Evolutionary conservation across 441 rosid genomes (phyloP).

Genomic region (Populus trichocarpa): DNA sequence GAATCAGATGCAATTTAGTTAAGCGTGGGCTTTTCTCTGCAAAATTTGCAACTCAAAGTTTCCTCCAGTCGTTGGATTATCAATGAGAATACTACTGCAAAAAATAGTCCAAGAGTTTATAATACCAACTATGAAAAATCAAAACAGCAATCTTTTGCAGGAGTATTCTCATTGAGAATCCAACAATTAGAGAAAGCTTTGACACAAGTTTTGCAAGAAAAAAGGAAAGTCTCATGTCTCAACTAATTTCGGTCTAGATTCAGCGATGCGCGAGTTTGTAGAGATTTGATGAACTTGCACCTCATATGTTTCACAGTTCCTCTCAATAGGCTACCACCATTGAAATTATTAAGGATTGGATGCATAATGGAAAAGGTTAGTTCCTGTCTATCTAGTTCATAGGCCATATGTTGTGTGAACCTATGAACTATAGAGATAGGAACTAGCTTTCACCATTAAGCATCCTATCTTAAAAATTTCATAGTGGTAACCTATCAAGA

Average conservation of each 20-base stretch:
- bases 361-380: too few relatives aligned
- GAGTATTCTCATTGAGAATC: too few relatives aligned
- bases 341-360: background rate
- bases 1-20: background rate
- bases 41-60: conserved; percentile 46
- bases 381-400: too few relatives aligned
- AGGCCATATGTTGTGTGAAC: too few relatives aligned
- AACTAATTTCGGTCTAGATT: too few relatives aligned
- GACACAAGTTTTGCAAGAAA: too few relatives aligned
- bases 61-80: conserved; percentile 34
- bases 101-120: conserved; percentile 5
- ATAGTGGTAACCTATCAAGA: background rate
- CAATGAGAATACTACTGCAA: conserved; percentile 57
- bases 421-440: background rate
- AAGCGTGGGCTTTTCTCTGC: conserved; percentile 31
- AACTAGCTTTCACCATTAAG: background rate
- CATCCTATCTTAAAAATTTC: background rate
- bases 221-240: background rate
- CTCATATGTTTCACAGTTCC: too few relatives aligned
- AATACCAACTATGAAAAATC: background rate
- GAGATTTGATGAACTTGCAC: too few relatives aligned
- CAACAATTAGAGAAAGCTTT: too few relatives aligned
- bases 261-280: too few relatives aligned
- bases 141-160: too few relatives aligned
- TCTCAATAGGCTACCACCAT: background rate